A percentile compares a stretch with the other conserved stretches of the same genome.
Evolutionary conservation across 140 eudicot genomes (phyloP).

Genomic region (Stevia rebaudiana): DNA sequence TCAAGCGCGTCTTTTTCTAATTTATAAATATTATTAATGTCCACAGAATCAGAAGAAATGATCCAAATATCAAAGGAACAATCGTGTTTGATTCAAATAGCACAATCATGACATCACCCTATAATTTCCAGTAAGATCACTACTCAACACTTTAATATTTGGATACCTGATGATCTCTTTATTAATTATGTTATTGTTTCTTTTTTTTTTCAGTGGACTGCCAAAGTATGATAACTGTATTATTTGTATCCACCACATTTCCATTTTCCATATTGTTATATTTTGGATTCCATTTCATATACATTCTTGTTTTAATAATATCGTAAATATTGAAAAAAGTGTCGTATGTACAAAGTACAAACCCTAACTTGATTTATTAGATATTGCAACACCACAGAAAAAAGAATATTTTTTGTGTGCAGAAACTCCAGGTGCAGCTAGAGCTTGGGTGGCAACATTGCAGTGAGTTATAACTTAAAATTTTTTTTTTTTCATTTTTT

Average conservation of each 20-base stretch:
- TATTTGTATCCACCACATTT: constrained; percentile 67
- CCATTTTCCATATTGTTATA: background rate
- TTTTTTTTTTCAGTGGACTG: constrained; percentile 63
- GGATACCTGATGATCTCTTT: background rate
- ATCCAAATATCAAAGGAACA: constrained; percentile 76
- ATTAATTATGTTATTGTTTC: background rate
- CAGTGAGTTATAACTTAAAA: constrained; percentile 52
- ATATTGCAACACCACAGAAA: constrained; percentile 91
- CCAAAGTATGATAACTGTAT: constrained; percentile 98
- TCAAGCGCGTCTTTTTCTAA: constrained; percentile 1
- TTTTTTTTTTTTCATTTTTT: background rate
- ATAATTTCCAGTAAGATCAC: constrained; percentile 85
- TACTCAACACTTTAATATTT: background rate
- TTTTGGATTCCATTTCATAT: constrained; percentile 2
- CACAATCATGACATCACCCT: constrained; percentile 87
- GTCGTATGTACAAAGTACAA: background rate
- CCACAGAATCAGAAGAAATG: constrained; percentile 78
- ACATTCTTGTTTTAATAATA: background rate
- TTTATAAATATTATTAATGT: constrained; percentile 8
- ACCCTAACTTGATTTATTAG: constrained; percentile 53
- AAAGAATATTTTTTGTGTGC: constrained; percentile 94
- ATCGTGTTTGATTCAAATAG: constrained; percentile 81
- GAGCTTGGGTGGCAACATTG: constrained; percentile 91
- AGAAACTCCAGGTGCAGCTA: constrained; percentile 98
- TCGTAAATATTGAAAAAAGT: background rate